Percentiles rank a stretch among this genome's conserved stretches.
These are phyloP conservation scores for Celoporthe dispersa DNA, from an alignment of 2,329 filamentous ascomycete genomes.

Conservation along the genomic window DNA sequence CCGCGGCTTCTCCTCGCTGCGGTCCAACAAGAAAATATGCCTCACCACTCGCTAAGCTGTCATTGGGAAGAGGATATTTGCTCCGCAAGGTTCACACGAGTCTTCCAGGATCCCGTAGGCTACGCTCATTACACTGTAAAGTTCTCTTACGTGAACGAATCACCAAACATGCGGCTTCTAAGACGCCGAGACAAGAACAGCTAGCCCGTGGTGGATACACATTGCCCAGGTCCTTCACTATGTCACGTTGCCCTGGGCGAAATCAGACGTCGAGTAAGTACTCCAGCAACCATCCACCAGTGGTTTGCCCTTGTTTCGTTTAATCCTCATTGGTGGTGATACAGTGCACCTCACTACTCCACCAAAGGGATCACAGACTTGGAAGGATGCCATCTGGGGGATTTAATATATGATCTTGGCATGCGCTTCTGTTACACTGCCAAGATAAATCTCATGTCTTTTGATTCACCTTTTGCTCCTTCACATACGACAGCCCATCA, in stretches of 20 bases:
- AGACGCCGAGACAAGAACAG: background rate
- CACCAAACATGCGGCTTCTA: background rate
- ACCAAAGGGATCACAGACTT: background rate
- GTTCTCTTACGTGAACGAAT: background rate
- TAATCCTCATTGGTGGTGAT: background rate
- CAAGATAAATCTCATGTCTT: background rate
- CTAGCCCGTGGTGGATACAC: background rate
- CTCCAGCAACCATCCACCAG: background rate
- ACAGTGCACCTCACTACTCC: background rate
- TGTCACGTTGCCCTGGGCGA: background rate
- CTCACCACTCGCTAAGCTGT: too few relatives aligned
- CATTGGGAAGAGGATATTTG: background rate
- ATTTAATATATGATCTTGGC: conserved; percentile 1
- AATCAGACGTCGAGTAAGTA: background rate
- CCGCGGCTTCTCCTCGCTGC: too few relatives aligned
- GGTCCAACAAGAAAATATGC: too few relatives aligned
- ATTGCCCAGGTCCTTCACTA: background rate
- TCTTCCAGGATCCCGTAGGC: too few relatives aligned
- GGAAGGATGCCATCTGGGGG: background rate
- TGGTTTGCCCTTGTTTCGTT: too few relatives aligned
- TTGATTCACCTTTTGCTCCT: background rate
- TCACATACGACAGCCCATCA: background rate
- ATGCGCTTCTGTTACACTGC: background rate
- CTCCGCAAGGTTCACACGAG: too few relatives aligned
- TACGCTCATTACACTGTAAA: background rate